Conservation (phyloP, 2,329 filamentous ascomycete genomes). For the Penicillium sp. region DNA sequence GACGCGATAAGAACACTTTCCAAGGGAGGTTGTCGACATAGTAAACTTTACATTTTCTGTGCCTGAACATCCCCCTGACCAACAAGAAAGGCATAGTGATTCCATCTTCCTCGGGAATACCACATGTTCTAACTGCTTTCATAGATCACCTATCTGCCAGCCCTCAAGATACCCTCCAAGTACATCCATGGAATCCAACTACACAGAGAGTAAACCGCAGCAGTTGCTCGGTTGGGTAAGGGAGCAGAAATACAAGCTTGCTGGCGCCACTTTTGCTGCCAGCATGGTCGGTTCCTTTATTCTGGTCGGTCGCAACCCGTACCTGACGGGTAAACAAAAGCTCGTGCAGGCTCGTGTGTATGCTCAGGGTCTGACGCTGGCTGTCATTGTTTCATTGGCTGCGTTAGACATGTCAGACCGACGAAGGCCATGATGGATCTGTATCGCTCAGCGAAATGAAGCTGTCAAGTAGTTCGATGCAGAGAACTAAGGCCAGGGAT, state of each 20-base stretch:
- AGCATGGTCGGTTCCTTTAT: background rate
- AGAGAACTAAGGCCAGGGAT: background rate
- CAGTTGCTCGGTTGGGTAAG: background rate
- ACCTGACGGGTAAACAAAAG: background rate
- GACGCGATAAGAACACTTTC: background rate
- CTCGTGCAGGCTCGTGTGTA: background rate
- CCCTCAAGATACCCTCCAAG: background rate
- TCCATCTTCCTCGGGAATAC: background rate
- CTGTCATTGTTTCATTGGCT: background rate
- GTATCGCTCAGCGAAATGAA: background rate
- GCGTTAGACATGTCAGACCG: background rate
- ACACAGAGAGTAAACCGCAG: background rate
- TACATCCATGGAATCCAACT: background rate
- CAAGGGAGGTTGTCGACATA: background rate
- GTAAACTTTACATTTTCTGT: too few relatives aligned
- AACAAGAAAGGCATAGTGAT: background rate
- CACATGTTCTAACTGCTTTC: background rate
- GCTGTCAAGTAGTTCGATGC: background rate
- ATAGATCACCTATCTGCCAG: background rate
- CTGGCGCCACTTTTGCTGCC: background rate
- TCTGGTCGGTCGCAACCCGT: background rate
- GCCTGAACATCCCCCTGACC: too few relatives aligned
- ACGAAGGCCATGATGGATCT: background rate
- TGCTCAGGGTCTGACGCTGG: background rate
- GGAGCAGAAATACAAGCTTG: background rate